Evolutionary conservation across 2,329 filamentous ascomycete genomes (phyloP), one percentile per base, ranked within the genome.

Genomic region (Teratosphaeria epicoccoides): DNA sequence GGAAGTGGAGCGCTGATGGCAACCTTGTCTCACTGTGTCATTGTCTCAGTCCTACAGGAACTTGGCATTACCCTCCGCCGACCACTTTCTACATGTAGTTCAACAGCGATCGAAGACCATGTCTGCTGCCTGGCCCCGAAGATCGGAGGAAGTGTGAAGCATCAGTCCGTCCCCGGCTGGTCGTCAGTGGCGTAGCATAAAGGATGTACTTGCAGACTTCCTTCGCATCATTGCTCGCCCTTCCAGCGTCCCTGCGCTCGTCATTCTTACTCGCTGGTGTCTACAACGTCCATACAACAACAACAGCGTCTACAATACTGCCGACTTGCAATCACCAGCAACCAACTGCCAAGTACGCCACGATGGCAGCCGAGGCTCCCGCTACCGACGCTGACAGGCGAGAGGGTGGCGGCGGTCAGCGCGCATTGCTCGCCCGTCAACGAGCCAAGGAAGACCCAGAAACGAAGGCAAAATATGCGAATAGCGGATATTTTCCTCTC

Each of bases 401-500:
- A 26, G 20, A 33, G 56, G 33, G 33, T 17, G 33, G 33, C 49
- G 53, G 61, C 33, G 52, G 53, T 4, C 59, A 62, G 48, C 62
- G 61, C 49, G 55, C 64, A n/a, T 64, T 66, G 63, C 61, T 69
- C 17, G 66, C 66, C 7, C 58, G 66, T 4, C 63, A 68, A 28
- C 63, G 67, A 23, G 56, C 56, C 20, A 58, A 40, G 60, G 47
- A 57, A 64, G 45, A 46, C 22, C 44, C 44, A 14, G 33, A 4
- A 40, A 40, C 33, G 33, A 40, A 40, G n/a, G 33, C 33, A 7
- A 14, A 40, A 17, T 20, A 40, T 40, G 33, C 33, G 33, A 40
- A 40, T 14, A 40, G 33, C 33, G 33, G 56, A 46, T 70, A 66
- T 50, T 97, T 98, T 59, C 90, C 93, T 2, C 72, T 97, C 22